phyloP scores from a whole-genome alignment of 148 eudicot species.

The Rhododendron vialii region DNA sequence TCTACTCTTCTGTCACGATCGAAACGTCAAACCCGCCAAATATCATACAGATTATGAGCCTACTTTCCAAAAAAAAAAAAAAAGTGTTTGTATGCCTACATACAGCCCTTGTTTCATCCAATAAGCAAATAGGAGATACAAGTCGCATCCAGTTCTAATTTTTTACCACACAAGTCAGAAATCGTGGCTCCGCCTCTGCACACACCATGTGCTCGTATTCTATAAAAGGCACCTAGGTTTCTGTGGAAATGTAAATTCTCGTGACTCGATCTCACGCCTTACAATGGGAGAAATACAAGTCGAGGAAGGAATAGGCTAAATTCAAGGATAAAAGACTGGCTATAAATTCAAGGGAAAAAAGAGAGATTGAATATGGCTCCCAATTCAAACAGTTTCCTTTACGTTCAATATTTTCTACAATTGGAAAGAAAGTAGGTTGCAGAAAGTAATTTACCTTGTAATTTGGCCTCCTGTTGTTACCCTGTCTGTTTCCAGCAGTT shows the following conservation, averaged over 20 bases:
- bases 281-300: background rate
- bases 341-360: background rate
- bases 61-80: background rate
- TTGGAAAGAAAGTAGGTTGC: background rate
- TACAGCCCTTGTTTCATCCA: background rate
- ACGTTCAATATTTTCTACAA: background rate
- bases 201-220: background rate
- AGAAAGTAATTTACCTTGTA: background rate
- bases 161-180: background rate
- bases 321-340: background rate
- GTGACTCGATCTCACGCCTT: background rate
- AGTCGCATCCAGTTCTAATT: background rate
- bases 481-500: constrained; percentile 22
- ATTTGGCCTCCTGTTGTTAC: constrained; percentile 17
- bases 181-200: background rate
- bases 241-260: background rate
- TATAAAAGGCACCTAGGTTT: background rate
- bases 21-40: background rate
- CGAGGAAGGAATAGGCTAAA: background rate
- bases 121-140: background rate
- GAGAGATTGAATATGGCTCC: background rate
- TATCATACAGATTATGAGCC: background rate
- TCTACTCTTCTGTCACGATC: background rate
- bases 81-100: background rate
- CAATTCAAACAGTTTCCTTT: background rate